These are phyloP conservation scores for Geum urbanum DNA, from an alignment of 306 rosid genomes.

Conservation along the genomic window DNA sequence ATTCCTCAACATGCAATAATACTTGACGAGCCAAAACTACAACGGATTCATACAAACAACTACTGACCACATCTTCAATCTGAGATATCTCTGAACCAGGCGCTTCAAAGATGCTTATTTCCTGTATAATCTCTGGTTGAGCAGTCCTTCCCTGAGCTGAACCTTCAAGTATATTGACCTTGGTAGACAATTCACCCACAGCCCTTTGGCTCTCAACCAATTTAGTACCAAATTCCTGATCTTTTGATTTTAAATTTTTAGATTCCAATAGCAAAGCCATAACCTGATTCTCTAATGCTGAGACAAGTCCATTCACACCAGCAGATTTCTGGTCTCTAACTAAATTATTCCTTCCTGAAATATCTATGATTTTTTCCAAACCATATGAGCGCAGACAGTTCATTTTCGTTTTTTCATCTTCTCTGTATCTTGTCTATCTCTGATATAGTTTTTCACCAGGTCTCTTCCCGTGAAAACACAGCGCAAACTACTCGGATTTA, in stretches of 20 bases:
- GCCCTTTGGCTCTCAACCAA: slow-evolving; percentile 63
- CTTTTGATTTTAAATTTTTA: slow-evolving; percentile 65
- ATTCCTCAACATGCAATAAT: too few species aligned
- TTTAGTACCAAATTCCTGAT: slow-evolving; percentile 62
- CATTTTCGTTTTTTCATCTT: slow-evolving; percentile 37
- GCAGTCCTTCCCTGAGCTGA: slow-evolving; percentile 49
- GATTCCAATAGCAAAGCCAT: slow-evolving; percentile 50
- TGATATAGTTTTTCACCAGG: too few species aligned
- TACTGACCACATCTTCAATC: slow-evolving; percentile 73
- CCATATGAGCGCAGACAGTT: slow-evolving; percentile 47
- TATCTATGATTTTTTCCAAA: slow-evolving; percentile 51
- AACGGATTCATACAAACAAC: slow-evolving; percentile 15
- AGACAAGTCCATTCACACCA: slow-evolving; percentile 50
- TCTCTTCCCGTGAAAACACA: too few species aligned
- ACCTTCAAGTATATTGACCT: slow-evolving; percentile 65
- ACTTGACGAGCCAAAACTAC: neutral
- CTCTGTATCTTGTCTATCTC: slow-evolving; percentile 52
- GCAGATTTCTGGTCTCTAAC: slow-evolving; percentile 47
- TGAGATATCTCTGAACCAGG: slow-evolving; percentile 88
- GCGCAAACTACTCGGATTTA: too few species aligned
- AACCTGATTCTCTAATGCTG: slow-evolving; percentile 56
- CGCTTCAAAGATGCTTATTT: slow-evolving; percentile 72
- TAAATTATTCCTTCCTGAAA: slow-evolving; percentile 45
- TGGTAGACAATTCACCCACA: slow-evolving; percentile 64
- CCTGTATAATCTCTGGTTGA: slow-evolving; percentile 63